Conservation (phyloP, 176 grass and related monocot species). For the Poa annua region DNA sequence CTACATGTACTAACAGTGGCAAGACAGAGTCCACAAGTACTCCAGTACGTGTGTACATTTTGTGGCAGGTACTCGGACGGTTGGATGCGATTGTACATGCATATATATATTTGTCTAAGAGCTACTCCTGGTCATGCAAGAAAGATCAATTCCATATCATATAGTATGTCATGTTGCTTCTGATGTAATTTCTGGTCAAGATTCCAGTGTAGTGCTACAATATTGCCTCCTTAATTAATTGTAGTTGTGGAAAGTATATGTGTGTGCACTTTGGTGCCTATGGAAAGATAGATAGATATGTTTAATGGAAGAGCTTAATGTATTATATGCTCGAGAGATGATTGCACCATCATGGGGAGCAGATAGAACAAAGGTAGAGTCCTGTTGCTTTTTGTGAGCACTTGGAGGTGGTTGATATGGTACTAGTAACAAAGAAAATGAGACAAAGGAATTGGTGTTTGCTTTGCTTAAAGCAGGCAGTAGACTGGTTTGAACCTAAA, state of each 20-base stretch:
- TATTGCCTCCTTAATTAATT: constrained; percentile 33
- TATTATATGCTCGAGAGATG: constrained; percentile 54
- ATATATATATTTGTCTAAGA: not conserved
- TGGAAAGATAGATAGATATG: constrained; percentile 46
- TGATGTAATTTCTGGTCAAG: constrained; percentile 42
- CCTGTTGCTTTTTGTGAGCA: constrained; percentile 85
- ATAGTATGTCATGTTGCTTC: constrained; percentile 24
- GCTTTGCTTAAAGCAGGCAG: constrained; percentile 64
- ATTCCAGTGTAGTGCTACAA: constrained; percentile 31
- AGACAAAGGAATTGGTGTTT: constrained; percentile 59
- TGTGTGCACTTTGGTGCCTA: constrained; percentile 43
- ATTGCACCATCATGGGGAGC: constrained; percentile 72
- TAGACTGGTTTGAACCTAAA: constrained; percentile 45
- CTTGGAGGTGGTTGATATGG: constrained; percentile 68
- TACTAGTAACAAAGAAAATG: constrained; percentile 55
- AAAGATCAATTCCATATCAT: not conserved
- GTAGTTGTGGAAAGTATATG: constrained; percentile 35
- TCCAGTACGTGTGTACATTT: not conserved
- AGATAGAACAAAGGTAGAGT: constrained; percentile 85
- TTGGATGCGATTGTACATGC: not conserved
- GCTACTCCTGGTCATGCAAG: not conserved
- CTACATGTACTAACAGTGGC: not conserved
- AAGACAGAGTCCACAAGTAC: constrained; percentile 7
- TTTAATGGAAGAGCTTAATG: constrained; percentile 28
- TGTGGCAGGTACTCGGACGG: not conserved